Evolutionary conservation across 345 rosid genomes (phyloP), one percentile per base, ranked within the genome.

Genomic region (Excoecaria cochinchinensis): DNA sequence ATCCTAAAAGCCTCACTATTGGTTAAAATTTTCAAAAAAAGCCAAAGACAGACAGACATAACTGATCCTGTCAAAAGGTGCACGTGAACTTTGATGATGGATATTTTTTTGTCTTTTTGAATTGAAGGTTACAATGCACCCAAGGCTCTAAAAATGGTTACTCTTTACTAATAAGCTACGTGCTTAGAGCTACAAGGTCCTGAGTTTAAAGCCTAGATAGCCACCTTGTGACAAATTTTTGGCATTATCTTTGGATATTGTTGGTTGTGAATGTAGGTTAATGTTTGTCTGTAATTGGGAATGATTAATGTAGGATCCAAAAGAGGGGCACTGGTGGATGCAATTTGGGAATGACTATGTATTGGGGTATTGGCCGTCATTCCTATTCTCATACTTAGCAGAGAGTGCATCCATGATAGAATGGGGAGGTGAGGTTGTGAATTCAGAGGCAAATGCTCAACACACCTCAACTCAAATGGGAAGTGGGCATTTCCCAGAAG

Each of bases 301-400:
- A 1, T 39, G 19, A 67, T 39, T 44, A 1, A 69, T 63, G 71
- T 73, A 95, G 96, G 99, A 95, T 84, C 99, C 98, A 0, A 91
- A 91, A 46, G 97, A 89, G 78, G 98, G 99, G 68, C 98, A 95
- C 67, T 95, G 97, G 99, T 93, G 98, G 99, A 91, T 95, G 99
- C 98, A 93, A 61, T 95, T 95, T 72, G 98, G 99, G 6, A 93
- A 88, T 12, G 90, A 87, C 79, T 88, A 83, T 67, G 99, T 93
- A 50, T 76, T 91, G 50, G 99, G 98, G 4, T 95, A 95, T 40
- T 95, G 97, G 98, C 98, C 99, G 0, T 90, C 99, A 1, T 93
- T 93, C 85, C 86, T 95, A 46, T 95, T 95, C 90, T 93, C 98
- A 3, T 93, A 93, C 90, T 78, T 95, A 22, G 90, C 96, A 0